Conservation (phyloP, 169 alveolate species). For the Plasmodium gaboni region DNA sequence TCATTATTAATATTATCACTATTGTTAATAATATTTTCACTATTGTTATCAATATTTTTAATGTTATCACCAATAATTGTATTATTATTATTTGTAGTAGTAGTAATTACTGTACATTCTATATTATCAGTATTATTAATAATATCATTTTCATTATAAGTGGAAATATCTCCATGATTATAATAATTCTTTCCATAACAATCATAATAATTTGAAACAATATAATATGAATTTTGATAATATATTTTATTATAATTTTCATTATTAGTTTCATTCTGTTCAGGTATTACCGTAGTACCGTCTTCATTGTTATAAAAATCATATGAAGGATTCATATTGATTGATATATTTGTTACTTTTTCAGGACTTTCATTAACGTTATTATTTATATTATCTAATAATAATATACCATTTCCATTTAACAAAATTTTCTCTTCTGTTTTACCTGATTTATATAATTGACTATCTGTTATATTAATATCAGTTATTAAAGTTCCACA, state of each 20-base stretch:
- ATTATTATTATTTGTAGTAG: background rate
- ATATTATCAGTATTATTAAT: background rate
- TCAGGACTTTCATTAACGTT: conserved; percentile 8
- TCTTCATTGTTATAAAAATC: conserved; percentile 32
- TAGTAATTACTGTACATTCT: background rate
- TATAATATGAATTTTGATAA: conserved; percentile 23
- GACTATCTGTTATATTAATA: background rate
- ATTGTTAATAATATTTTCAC: background rate
- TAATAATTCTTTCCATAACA: conserved; percentile 13
- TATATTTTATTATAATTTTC: conserved; percentile 16
- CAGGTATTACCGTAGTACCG: background rate
- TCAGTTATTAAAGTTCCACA: conserved; percentile 10
- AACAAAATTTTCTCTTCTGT: conserved; percentile 10
- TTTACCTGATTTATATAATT: conserved; percentile 13
- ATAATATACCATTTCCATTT: conserved; percentile 7
- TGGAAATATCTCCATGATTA: conserved; percentile 4
- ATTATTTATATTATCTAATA: conserved; percentile 18
- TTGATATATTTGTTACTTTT: background rate
- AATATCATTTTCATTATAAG: background rate
- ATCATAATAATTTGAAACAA: conserved; percentile 25
- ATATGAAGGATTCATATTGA: background rate
- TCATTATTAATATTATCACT: background rate
- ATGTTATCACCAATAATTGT: conserved; percentile 4
- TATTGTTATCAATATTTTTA: conserved; percentile 7
- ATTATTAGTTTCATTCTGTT: background rate